Percentiles rank a stretch among this genome's conserved stretches.
phyloP scores from a whole-genome alignment of 345 rosid genomes.

The Physaria fendleri region DNA sequence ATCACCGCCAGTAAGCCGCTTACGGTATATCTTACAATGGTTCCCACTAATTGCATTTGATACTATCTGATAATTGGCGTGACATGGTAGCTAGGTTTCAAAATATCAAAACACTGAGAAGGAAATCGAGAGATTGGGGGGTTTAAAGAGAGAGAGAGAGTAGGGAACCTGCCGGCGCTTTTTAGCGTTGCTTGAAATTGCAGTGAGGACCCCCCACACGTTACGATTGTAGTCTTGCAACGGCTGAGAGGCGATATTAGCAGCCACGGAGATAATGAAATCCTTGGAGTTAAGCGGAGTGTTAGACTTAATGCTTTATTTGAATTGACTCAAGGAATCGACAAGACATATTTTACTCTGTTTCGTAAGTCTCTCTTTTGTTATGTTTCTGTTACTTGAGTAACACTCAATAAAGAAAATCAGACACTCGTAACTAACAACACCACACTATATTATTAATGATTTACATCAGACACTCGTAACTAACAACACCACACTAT shows the following conservation, averaged over 20 bases:
- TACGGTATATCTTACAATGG: constrained; percentile 74
- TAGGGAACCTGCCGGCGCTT: constrained; percentile 60
- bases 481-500: too few species aligned
- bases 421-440: too few species aligned
- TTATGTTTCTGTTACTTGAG: too few species aligned
- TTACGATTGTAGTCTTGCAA: constrained; percentile 51
- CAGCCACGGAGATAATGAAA: constrained; percentile 52
- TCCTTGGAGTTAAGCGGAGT: constrained; percentile 39
- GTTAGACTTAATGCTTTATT: too few species aligned
- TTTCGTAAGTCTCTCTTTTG: too few species aligned
- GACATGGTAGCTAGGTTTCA: constrained; percentile 36
- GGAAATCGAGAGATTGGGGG: constrained; percentile 12
- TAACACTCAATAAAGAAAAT: too few species aligned
- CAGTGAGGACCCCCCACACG: constrained; percentile 95
- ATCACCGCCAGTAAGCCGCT: constrained; percentile 29
- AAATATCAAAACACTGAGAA: background rate
- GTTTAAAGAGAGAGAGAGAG: background rate
- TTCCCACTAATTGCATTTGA: constrained; percentile 64
- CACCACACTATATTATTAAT: too few species aligned
- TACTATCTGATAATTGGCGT: constrained; percentile 54
- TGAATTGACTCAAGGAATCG: too few species aligned
- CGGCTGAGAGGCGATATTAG: constrained; percentile 61
- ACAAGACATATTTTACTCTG: too few species aligned
- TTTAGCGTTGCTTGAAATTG: constrained; percentile 70
- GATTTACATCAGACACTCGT: too few species aligned